Base-by-base conservation (phyloP, 305 asterid species). In the Vinca major region DNA sequence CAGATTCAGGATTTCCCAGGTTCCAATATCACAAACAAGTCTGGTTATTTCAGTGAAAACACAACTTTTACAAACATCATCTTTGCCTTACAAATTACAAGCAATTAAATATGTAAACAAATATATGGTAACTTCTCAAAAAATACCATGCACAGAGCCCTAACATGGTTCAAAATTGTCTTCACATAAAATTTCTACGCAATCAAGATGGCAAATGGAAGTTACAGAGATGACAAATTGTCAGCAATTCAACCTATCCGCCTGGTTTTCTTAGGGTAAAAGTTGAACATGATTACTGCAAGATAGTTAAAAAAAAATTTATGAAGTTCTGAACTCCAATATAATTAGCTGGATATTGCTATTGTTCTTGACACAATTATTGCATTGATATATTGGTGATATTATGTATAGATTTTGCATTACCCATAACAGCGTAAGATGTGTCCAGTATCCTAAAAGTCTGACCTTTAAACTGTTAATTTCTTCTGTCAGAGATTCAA, bases 401-500 rank as follows among this genome's bases (percentile, higher is more conserved):
- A 26, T 26, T 26, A 26, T 26, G 33, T 26, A 26, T 26, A 26
- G 33, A 26, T 26, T 26, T 26, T 26, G 33, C 1, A 26, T 26
- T 26, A 26, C 33, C 33, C 7, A 26, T 20, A 17, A 36, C n/a
- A 5, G 16, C 17, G 3, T 6, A 50, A 50, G 54, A 61, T n/a
- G 44, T 37, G 44, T 58, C 12, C 6, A 39, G 39, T 39, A 39
- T 61, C 6, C n/a, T 61, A 39, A 67, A 53, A 39, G 56, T 72
- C 71, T 79, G 76, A 91, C 97, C 98, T 89, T 86, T 73, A 94
- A 74, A 75, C 71, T 80, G 65, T 79, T 78, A 72, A 88, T 70
- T 86, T 94, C 96, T 80, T 80, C 88, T 64, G 78, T 86, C 70
- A 94, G 77, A 78, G 90, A 73, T 78, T 89, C 92, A 70, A 88